Base-by-base conservation (phyloP, 495 filamentous ascomycete genomes). In the Penicillium salamii region DNA sequence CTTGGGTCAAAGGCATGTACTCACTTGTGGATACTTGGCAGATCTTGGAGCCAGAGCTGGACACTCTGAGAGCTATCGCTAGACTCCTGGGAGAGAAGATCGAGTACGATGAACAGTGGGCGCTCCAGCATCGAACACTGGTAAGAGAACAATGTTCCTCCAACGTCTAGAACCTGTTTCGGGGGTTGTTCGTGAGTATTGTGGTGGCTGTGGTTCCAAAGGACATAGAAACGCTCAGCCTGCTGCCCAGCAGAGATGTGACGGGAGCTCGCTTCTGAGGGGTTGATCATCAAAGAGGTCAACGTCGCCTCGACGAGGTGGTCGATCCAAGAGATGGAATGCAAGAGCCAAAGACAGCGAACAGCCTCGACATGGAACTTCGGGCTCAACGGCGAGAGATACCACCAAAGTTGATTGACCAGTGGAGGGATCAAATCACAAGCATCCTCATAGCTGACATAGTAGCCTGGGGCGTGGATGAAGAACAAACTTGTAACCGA, bases 351-450 rank as follows among this genome's bases (percentile, higher is more conserved):
- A 12, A 97, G 68, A 52, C 83, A 87, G 41, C 88, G 86, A 38
- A 95, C 89, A 28, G 90, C 83, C 65, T 97, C 92, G 18, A 97
- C 90, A 62, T 96, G 93, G 54, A 91, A 91, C 59, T 95, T 95
- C 0, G 90, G 91, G 47, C 84, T 85, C 15, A 84, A 70, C 18
- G 89, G 84, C 0, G 89, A 89, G 28, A 97, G 71, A 61, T 86
- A 91, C 19, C 70, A 54, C 92, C 92, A 97, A 0, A 91, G 72
- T 49, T 82, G 76, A 12, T 72, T 76, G 12, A 93, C 82, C 15
- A 96, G 66, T 19, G 79, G 71, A 9, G 84, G 76, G 14, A 91
- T 79, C 14, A 92, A 63, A 18, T 82, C 77, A 24, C 83, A 83
- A 6, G 90, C 67, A 44, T 86, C 77, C 34, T 76, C 60, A 37